Percentiles rank a stretch among this genome's conserved stretches.
Evolutionary conservation across 177 flowering plant species (phyloP).

Genomic region (Vitis hybrid): DNA sequence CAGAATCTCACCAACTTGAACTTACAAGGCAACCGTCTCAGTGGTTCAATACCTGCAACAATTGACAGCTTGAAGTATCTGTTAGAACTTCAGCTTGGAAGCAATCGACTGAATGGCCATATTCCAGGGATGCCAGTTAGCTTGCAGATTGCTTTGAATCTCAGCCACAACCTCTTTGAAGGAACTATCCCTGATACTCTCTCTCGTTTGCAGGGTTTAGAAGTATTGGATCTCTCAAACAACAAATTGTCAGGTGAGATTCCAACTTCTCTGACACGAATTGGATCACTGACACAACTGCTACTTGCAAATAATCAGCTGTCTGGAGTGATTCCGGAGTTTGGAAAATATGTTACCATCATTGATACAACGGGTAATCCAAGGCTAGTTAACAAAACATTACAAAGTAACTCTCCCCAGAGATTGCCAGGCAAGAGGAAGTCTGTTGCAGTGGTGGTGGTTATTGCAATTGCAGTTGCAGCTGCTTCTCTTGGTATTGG

Average conservation of each 20-base stretch:
- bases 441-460: constrained; percentile 22
- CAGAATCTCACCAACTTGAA: constrained; percentile 29
- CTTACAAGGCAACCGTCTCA: constrained; percentile 47
- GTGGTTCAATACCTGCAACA: constrained; percentile 51
- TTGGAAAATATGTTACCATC: constrained; percentile 17
- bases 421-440: constrained; percentile 20
- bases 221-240: constrained; percentile 70
- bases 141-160: constrained; percentile 62
- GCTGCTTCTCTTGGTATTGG: constrained; percentile 30
- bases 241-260: constrained; percentile 58
- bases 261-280: constrained; percentile 31
- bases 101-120: constrained; percentile 43
- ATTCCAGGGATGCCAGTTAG: constrained; percentile 53
- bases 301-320: constrained; percentile 57
- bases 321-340: constrained; percentile 52
- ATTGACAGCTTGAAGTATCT: constrained; percentile 27
- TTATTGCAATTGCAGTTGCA: constrained; percentile 30
- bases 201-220: constrained; percentile 27
- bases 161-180: constrained; percentile 58
- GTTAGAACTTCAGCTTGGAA: constrained; percentile 62
- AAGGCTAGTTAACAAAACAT: constrained; percentile 6
- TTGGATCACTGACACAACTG: constrained; percentile 40
- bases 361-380: constrained; percentile 38
- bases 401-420: background rate
- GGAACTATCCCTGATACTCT: constrained; percentile 54